Percentiles rank a stretch among this genome's conserved stretches.
Evolutionary conservation across 1,284 basidiomycete genomes (phyloP).

Genomic region (Cutaneotrichosporon sp.): DNA sequence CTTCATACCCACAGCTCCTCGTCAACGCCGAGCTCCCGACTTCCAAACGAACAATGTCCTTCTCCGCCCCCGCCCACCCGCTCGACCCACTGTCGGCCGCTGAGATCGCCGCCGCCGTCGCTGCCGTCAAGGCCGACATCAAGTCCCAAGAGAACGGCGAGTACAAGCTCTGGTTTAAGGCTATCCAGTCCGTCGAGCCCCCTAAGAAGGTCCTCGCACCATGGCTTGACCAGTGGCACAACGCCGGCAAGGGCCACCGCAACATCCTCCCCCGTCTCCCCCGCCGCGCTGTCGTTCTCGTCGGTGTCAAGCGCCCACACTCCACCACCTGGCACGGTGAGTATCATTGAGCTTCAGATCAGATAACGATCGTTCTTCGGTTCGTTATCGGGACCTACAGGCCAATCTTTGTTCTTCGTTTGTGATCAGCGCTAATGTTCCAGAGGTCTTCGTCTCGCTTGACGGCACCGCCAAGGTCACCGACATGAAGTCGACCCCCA

Average conservation of each 20-base stretch:
- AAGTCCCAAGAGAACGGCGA: constrained; percentile 5
- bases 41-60: neutral
- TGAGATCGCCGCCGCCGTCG: constrained; percentile 37
- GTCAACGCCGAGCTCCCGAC: too few species aligned
- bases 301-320: constrained; percentile 19
- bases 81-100: constrained; percentile 46
- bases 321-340: constrained; percentile 18
- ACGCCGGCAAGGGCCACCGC: constrained; percentile 1
- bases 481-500: constrained; percentile 3
- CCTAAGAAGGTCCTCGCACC: constrained; percentile 29
- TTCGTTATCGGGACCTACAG: too few species aligned
- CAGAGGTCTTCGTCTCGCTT: constrained; percentile 16
- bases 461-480: constrained; percentile 10
- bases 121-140: constrained; percentile 10
- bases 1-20: neutral
- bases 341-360: too few species aligned
- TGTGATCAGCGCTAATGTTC: neutral
- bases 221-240: constrained; percentile 24
- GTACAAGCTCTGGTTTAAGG: constrained; percentile 33
- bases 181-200: constrained; percentile 29
- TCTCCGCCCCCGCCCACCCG: constrained; percentile 33
- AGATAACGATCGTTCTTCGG: too few species aligned
- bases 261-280: constrained; percentile 7
- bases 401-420: too few species aligned
- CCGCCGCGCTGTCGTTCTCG: constrained; percentile 17